Evolutionary conservation across 2,329 filamentous ascomycete genomes (phyloP), one percentile per base, ranked within the genome.

Genomic region (Ambrosiella xylebori): DNA sequence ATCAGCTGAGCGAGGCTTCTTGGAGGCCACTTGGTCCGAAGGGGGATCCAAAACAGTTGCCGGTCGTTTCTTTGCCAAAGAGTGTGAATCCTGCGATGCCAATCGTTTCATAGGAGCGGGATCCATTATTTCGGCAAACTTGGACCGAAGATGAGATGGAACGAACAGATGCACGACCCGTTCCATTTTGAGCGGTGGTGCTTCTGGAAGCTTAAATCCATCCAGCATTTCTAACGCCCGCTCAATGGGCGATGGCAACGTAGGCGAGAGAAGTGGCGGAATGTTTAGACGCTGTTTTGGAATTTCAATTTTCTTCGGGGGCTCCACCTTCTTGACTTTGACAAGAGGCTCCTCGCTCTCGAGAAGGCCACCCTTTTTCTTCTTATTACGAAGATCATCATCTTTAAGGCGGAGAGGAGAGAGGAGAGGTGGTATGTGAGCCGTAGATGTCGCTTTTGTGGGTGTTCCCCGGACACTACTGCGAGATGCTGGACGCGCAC

Each of bases 261-360:
- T 81, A 0, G 78, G 78, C 0, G 78, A 81, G 9, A 81, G 68
- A 6, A 81, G 68, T 0, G 73, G 68, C 0, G 77, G 78, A 11
- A 60, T 44, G 61, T 57, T 19, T 60, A 49, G 59, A 61, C 68
- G 12, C 63, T 66, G 17, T 58, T 60, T 45, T 63, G 66, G 58
- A 6, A 59, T 59, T 9, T 57, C 49, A 37, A 57, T 59, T 17
- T 51, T 61, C 44, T 51, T 61, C 50, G 36, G 53, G 9, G 54
- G 50, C 35, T 61, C 65, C 59, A 17, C 44, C 44, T 47, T 47
- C 27, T 27, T 27, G 27, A 27, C 27, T 27, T 27, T 27, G 12
- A 45, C 37, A 8, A 41, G 45, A 7, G 56, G 47, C 38, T 52
- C 56, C 15, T 58, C 56, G 2, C 37, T 36, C 7, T 36, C 56